These are phyloP conservation scores for Fusarium sp. DNA, from an alignment of 2,329 filamentous ascomycete species.

Conservation along the genomic window DNA sequence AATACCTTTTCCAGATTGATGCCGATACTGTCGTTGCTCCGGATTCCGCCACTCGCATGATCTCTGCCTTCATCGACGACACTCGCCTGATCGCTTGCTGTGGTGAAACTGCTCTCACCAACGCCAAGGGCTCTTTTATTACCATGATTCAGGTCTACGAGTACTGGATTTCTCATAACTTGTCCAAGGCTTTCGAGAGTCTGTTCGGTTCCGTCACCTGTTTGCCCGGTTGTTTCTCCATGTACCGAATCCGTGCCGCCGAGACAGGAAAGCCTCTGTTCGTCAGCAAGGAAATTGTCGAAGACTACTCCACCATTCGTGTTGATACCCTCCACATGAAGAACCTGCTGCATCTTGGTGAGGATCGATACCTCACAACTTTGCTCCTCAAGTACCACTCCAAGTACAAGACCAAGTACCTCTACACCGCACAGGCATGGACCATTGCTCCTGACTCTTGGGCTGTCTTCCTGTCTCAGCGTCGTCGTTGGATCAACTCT, in stretches of 20 bases:
- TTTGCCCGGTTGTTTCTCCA: constrained; percentile 97
- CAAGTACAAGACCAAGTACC: constrained; percentile 99
- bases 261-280: constrained; percentile 97
- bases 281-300: constrained; percentile 91
- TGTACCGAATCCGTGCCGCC: constrained; percentile 96
- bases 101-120: constrained; percentile 93
- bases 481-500: constrained; percentile 99
- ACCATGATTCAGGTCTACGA: constrained; percentile 99
- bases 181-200: constrained; percentile 97
- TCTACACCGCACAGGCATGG: constrained; percentile 92
- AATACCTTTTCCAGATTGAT: constrained; percentile 96
- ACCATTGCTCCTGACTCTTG: constrained; percentile 97
- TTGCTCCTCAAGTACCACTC: constrained; percentile 91
- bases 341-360: constrained; percentile 94
- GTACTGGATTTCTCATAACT: constrained; percentile 98
- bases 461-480: constrained; percentile 95
- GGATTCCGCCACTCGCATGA: constrained; percentile 92
- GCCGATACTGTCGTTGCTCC: constrained; percentile 94
- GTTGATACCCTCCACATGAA: constrained; percentile 99
- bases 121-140: constrained; percentile 91
- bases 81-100: constrained; percentile 94
- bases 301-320: constrained; percentile 90
- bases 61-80: constrained; percentile 90
- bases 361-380: constrained; percentile 97
- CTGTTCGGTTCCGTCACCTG: constrained; percentile 98